Base-by-base conservation (phyloP, 1,139 yeast species). In the Nakaseomyces sp. region DNA sequence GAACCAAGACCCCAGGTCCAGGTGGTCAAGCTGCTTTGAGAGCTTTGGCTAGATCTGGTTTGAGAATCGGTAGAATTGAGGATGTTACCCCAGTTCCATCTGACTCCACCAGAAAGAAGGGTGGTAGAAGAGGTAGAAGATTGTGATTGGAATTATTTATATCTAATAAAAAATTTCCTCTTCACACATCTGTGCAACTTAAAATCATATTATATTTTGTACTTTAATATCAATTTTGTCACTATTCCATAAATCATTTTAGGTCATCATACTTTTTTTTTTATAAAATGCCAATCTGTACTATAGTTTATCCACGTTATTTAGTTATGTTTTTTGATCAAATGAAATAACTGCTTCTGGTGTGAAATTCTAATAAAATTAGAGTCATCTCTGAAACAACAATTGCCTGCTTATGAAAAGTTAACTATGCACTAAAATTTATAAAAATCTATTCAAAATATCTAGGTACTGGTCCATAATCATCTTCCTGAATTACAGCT, bases 111-210 rank as follows among this genome's bases (percentile, higher is more conserved):
- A 93, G 99, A 84, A 87, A 95, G 86, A 93, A 93, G 94, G 98
- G 98, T 87, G 99, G 99, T 86, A 93, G 98, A 82, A 89, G 99
- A 84, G 99, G 99, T 89, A 91, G 98, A 84, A 88, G 99, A 85
- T 85, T 89, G 78, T 89, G 80, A 81, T 35, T 35, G 26, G 28
- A 18, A 12, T 26, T 32, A 29, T 29, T 12, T 32, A 32, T 12
- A 32, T n/a, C 18, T 32, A 10, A 8, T 18, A 18, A 32, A n/a
- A 17, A 7, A 9, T 32, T 19, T 18, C 24, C 36, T n/a, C 4
- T 18, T 18, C 12, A 15, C 13, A 3, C 13, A 4, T 18, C 36
- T 8, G 22, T 32, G 24, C 22, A 32, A 30, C 33, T 15, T 30
- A 15, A 30, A 30, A 16, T 30, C 24, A 5, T 19, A 32, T 18